Evolutionary conservation across 768 basidiomycete species (phyloP), one percentile per base, ranked within the genome.

Genomic region (Trametes elegans): DNA sequence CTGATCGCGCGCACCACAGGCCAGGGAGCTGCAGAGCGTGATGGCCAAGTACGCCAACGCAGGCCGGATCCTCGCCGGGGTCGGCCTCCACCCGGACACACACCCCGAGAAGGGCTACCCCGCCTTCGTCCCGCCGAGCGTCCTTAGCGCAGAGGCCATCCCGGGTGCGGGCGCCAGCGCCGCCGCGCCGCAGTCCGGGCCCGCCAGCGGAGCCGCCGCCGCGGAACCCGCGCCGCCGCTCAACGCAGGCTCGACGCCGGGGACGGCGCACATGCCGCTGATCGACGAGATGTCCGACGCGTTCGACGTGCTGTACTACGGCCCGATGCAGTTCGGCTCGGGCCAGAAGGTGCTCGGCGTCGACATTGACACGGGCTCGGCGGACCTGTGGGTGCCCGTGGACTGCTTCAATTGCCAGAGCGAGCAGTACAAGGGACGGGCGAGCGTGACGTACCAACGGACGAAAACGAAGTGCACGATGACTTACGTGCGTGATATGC

Each of bases 331-430:
- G 5, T 73, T 88, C 47, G 88, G 87, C 9, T 82, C 82, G 16
- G 79, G 79, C 1, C 60, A 70, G 0, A 84, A 87, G 65, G 48
- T 58, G 19, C 62, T 88, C 16, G 71, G 75, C 2, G 75, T 88
- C 29, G 80, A 85, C 66, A 71, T 88, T 59, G 87, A 89, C 66
- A 88, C 87, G 3, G 84, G 87, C 45, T 84, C 81, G 7, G 73
- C 80, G 29, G 87, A 89, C 64, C 72, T 85, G n/a, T 88, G 85
- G 82, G 66, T 78, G 18, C 74, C 79, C 26, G 65, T 69, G 13
- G 48, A 64, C 39, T 82, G 81, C 61, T 13, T 41, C 1, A 32
- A 59, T 14, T 83, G 81, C 55, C 56, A 57, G n/a, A 64, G 68
- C 42, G 64, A 47, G 13, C 73, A 74, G 50, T 83, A 78, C 57